These are phyloP conservation scores for Zea luxurians DNA, from an alignment of 176 grass and related monocot genomes.

Conservation along the genomic window DNA sequence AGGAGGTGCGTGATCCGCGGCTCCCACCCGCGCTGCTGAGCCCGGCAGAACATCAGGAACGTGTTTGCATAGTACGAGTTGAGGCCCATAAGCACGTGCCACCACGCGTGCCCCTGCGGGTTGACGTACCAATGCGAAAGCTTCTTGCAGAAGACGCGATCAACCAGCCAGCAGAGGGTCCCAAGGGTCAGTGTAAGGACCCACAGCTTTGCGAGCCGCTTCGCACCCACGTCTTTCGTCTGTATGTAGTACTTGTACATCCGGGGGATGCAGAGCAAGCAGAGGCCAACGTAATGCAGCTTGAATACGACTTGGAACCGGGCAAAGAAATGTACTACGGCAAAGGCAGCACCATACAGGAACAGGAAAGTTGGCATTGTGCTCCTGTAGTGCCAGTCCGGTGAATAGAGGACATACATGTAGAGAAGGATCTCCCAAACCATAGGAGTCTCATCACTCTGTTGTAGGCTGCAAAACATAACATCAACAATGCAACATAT, in stretches of 20 bases:
- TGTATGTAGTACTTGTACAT: constrained; percentile 99
- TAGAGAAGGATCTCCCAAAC: constrained; percentile 89
- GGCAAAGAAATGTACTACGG: constrained; percentile 62
- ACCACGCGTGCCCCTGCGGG: constrained; percentile 85
- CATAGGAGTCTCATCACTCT: constrained; percentile 91
- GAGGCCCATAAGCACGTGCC: constrained; percentile 87
- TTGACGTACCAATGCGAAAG: constrained; percentile 77
- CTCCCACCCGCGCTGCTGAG: constrained; percentile 74
- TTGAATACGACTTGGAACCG: constrained; percentile 77
- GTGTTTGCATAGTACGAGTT: constrained; percentile 89
- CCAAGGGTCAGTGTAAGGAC: constrained; percentile 60
- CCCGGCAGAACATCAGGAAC: constrained; percentile 88
- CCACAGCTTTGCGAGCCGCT: constrained; percentile 73
- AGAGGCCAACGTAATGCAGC: constrained; percentile 72
- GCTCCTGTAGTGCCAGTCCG: constrained; percentile 83
- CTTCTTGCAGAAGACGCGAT: constrained; percentile 75
- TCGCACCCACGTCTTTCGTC: constrained; percentile 65
- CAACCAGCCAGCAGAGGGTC: constrained; percentile 66
- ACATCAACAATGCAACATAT: constrained; percentile 14
- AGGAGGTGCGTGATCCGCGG: constrained; percentile 52
- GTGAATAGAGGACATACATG: constrained; percentile 88
- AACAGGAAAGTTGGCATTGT: constrained; percentile 94
- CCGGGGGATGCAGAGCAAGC: constrained; percentile 76
- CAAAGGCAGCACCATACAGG: constrained; percentile 77
- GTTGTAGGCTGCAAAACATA: constrained; percentile 62